A percentile compares a stretch with the other conserved stretches of the same genome.
phyloP scores from a whole-genome alignment of 2,329 filamentous ascomycete genomes.

The Epichloe coenophiala region DNA sequence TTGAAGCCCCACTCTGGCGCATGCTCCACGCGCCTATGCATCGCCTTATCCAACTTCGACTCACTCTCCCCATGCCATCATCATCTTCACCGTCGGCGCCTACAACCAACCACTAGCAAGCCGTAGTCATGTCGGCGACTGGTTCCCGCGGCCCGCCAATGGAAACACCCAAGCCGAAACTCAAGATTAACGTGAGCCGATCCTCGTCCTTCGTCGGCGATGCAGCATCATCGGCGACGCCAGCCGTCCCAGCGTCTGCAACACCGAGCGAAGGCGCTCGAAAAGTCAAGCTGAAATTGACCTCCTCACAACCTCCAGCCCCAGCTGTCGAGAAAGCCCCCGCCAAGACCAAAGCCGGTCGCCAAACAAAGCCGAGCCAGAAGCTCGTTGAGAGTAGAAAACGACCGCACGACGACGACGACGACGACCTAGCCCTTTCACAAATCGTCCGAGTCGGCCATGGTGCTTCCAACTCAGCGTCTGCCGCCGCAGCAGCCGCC shows the following conservation, averaged over 20 bases:
- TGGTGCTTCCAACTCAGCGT: background rate
- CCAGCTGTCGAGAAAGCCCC: constrained; percentile 14
- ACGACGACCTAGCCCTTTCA: constrained; percentile 27
- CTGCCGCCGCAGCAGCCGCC: constrained; percentile 11
- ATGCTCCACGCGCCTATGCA: background rate
- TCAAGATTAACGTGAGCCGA: constrained; percentile 26
- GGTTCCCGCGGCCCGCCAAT: constrained; percentile 11
- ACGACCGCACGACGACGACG: constrained; percentile 40
- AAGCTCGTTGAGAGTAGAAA: constrained; percentile 48
- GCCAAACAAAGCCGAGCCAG: constrained; percentile 44
- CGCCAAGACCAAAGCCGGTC: constrained; percentile 44
- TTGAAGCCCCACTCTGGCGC: background rate
- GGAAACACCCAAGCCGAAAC: constrained; percentile 22
- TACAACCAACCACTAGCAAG: background rate
- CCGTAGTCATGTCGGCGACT: background rate
- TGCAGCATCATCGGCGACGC: constrained; percentile 9
- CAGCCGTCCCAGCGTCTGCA: constrained; percentile 4
- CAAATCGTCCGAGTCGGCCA: constrained; percentile 4
- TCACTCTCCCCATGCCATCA: background rate
- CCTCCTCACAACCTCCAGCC: constrained; percentile 24
- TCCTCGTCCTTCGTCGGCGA: constrained; percentile 22
- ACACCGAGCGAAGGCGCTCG: constrained; percentile 21
- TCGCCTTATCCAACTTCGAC: too few relatives aligned
- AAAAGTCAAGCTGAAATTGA: constrained; percentile 30
- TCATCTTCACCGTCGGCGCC: background rate